Conservation (phyloP, 805 yeast species). For the Saccharomycopsis fodiens region DNA sequence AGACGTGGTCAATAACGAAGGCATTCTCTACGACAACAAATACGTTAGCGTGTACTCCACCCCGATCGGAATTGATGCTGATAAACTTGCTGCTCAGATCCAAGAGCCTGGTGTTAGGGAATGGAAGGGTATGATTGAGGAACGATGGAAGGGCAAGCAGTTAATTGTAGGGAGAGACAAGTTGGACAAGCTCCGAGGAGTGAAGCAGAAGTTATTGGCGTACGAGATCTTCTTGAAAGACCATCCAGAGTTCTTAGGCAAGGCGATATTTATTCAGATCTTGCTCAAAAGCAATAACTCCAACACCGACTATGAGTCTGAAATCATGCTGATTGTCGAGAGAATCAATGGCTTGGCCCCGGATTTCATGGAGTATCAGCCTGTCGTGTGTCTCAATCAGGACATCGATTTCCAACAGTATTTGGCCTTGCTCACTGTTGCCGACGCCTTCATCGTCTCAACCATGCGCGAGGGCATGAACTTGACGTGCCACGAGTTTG, state of each 20-base stretch:
- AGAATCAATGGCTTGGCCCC: slow-evolving; percentile 74
- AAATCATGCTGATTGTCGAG: slow-evolving; percentile 69
- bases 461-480: slow-evolving; percentile 97
- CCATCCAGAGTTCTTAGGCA: slow-evolving; percentile 63
- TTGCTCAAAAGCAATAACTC: slow-evolving; percentile 50
- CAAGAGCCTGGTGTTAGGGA: slow-evolving; percentile 42
- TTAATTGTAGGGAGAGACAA: slow-evolving; percentile 85
- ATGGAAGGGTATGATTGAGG: slow-evolving; percentile 66
- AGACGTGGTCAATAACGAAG: slow-evolving; percentile 60
- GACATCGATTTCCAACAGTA: slow-evolving; percentile 88
- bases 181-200: slow-evolving; percentile 79
- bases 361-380: slow-evolving; percentile 67
- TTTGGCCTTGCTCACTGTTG: slow-evolving; percentile 76
- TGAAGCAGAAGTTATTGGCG: slow-evolving; percentile 79
- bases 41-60: slow-evolving; percentile 48
- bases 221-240: slow-evolving; percentile 69
- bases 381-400: slow-evolving; percentile 81
- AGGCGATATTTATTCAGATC: slow-evolving; percentile 75
- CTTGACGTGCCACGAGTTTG: slow-evolving; percentile 89
- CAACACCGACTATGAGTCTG: slow-evolving; percentile 62
- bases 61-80: slow-evolving; percentile 77
- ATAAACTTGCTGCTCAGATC: slow-evolving; percentile 40
- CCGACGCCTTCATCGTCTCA: slow-evolving; percentile 80
- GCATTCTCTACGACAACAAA: slow-evolving; percentile 51
- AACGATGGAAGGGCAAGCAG: slow-evolving; percentile 65